A percentile compares a stretch with the other conserved stretches of the same genome.
These are phyloP conservation scores for Mortierella sp. DNA, from an alignment of 371 early-diverging fungal species.

Conservation along the genomic window DNA sequence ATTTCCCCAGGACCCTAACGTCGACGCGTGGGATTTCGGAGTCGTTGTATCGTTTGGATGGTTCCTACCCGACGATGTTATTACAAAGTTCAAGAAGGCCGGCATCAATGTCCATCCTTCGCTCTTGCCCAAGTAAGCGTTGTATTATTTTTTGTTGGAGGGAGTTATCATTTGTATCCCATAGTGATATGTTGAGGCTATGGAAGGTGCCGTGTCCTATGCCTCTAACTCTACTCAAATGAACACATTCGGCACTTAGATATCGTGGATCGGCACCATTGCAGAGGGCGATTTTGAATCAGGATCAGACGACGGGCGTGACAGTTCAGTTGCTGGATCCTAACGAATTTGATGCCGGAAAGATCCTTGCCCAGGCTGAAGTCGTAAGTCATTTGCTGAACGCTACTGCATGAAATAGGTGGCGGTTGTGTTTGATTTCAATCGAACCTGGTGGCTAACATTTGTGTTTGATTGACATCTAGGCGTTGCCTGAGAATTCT, in stretches of 20 bases:
- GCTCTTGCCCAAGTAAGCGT: slow-evolving; percentile 56
- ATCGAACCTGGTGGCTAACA: neutral
- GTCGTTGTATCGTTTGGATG: slow-evolving; percentile 95
- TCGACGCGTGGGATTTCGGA: slow-evolving; percentile 79
- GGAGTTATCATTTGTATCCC: too few species aligned
- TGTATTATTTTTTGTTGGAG: too few species aligned
- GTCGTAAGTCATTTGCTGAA: slow-evolving; percentile 55
- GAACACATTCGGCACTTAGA: slow-evolving; percentile 42
- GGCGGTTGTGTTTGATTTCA: too few species aligned
- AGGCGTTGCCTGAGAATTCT: slow-evolving; percentile 61
- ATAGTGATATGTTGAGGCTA: too few species aligned
- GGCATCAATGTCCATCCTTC: slow-evolving; percentile 48
- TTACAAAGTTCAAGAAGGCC: slow-evolving; percentile 72
- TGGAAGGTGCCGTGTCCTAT: too few species aligned
- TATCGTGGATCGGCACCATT: slow-evolving; percentile 96
- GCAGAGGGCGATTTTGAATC: slow-evolving; percentile 87
- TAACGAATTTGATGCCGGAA: slow-evolving; percentile 87
- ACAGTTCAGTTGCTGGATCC: slow-evolving; percentile 89
- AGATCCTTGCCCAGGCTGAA: slow-evolving; percentile 79
- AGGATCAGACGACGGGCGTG: slow-evolving; percentile 85
- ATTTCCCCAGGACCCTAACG: slow-evolving; percentile 40
- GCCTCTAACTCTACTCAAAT: neutral
- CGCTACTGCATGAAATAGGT: too few species aligned
- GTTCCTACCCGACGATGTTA: slow-evolving; percentile 83
- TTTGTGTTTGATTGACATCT: neutral